Evolutionary conservation across 495 filamentous ascomycete species (phyloP), one percentile per base, ranked within the genome.

Genomic region (Aspergillus leporis): DNA sequence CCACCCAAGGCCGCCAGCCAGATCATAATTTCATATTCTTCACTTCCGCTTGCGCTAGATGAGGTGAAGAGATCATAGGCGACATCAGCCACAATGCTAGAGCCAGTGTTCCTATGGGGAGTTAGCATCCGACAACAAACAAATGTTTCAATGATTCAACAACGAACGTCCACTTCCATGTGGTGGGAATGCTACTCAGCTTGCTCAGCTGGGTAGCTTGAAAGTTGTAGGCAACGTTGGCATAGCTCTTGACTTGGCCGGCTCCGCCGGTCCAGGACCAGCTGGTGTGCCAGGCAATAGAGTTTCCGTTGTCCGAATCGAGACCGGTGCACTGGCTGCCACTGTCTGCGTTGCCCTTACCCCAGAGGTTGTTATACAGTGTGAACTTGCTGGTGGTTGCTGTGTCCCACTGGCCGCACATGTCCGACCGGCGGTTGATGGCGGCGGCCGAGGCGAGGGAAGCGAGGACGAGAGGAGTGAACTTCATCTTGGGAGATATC

Each of bases 11-110:
- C 81, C 4, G 73, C 85, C 22, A 89, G 79, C 87, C 87, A 90
- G 63, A 90, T 76, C 87, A 90, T 90, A 67, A 90, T 78, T 70
- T 90, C 87, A 68, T 87, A 88, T 63, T 84, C 75, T 30, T 75
- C 69, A 36, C 65, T 65, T 22, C 77, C 77, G 52, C 65, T 65
- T 10, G 80, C 63, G 19, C 74, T 76, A 22, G 79, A 73, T 18
- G 75, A 74, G 41, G 81, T 78, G 73, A 87, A 90, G 58, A 88
- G 71, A 65, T 89, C 86, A 66, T 89, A 89, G 22, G 85, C 72
- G 21, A 89, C 86, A 63, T 89, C 76, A 22, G 83, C 83, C n/a
- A 85, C 78, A 41, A 86, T 70, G 53, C 65, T 61, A 46, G 66
- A 78, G 36, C 80, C 83, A 1, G 79, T 77, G 71, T 87, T 87